Base-by-base conservation (phyloP, 202 grass and related monocot species). In the Zoysia matrella region DNA sequence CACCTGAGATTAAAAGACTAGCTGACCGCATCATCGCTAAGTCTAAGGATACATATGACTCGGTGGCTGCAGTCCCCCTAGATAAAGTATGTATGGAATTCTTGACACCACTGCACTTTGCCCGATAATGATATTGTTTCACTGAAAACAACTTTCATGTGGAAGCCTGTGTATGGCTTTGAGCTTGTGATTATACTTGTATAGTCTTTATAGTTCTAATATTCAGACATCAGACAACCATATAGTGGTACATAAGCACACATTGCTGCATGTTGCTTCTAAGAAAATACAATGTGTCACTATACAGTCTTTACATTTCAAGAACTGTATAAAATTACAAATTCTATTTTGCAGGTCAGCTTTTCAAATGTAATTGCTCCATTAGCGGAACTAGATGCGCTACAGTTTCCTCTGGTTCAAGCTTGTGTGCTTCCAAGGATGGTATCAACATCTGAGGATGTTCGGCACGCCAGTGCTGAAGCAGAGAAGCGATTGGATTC, bases 361-460 rank as follows among this genome's bases (percentile, higher is more conserved):
- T 98, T 93, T 86, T 78, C 72, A 54, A 95, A 98, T 89, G 87
- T 78, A n/a, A 74, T 95, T 67, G 74, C 74, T 76, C 92, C 91
- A 54, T 82, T 98, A 60, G 91, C 92, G 18, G 91, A 98, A 67
- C 77, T 98, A 80, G 96, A 98, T 81, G 89, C 89, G 10, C 80
- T 92, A 72, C 92, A 93, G 5, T 95, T 98, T 65, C 90, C 96
- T 83, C 85, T 93, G 52, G 86, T 98, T 77, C 96, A 98, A 88
- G 89, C 92, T 13, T 95, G 91, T 90, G 8, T 98, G 48, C 90
- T 93, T 65, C 96, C 81, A 47, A 87, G 75, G 84, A 93, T 98
- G 90, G 90, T 98, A 64, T 95, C 91, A 72, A 62, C 74, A 51
- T 98, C 82, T 75, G 71, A 79, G 74, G 90, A 95, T 87, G 75